Base-by-base conservation (phyloP, 768 basidiomycete species). In the Coprinellus micaceus region DNA sequence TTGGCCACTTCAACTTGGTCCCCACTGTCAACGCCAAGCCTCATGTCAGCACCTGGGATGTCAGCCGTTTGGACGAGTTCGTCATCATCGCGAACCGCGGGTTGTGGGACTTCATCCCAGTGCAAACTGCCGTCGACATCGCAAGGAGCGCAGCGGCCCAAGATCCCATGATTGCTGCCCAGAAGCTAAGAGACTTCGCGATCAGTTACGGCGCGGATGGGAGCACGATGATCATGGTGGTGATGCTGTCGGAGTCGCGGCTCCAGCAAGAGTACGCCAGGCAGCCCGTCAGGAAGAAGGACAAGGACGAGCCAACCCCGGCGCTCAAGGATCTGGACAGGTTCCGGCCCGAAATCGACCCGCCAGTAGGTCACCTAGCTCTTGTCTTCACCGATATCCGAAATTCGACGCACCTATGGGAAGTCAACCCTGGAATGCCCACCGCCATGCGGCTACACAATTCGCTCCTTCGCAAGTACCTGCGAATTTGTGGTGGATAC, bases 341-440 rank as follows among this genome's bases (percentile, higher is more conserved):
- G 53, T 75, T 97, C 26, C 84, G 83, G 43, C 79, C 79, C 30
- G 95, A 95, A 65, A 88, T 97, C 48, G 77, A 86, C 2, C 83
- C 97, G 0, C 97, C 97, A 0, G 80, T 73, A 3, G 97, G 96
- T 0, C 88, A 91, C 64, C 74, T 99, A 46, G 91, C 94, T 17
- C 80, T 99, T 52, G 96, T 94, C 29, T 99, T 99, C 74, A 99
- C 96, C 17, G 97, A 98, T 73, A 98, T 99, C 62, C 84, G 90
- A 29, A 98, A 98, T 64, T 98, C 97, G 55, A 98, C 97, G 0
- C 88, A 90, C 59, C 75, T 98, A 0, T 99, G 96, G 96, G 97
- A 99, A 64, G 86, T 84, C 40, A 98, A 98, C 64, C 83, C 89
- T 0, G 94, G 95, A 2, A 99, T 98, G 95, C 85, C 89, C 21